phyloP scores from a whole-genome alignment of 2,329 filamentous ascomycete genomes.

The Trichoderma sp. region DNA sequence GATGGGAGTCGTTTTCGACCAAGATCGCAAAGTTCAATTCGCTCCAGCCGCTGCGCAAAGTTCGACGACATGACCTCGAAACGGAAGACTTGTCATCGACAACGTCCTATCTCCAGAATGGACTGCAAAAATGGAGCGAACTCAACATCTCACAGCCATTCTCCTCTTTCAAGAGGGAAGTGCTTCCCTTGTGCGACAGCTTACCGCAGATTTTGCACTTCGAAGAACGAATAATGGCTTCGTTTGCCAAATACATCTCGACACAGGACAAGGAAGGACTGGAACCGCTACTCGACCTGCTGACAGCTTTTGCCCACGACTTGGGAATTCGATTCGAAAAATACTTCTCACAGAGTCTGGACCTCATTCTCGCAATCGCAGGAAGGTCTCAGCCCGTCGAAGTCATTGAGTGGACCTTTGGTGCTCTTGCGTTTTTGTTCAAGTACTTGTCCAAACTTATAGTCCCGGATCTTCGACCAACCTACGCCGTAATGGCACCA shows the following conservation, averaged over 20 bases:
- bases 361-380: constrained; percentile 73
- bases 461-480: constrained; percentile 79
- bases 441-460: constrained; percentile 91
- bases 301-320: constrained; percentile 94
- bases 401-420: constrained; percentile 98
- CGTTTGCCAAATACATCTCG: constrained; percentile 73
- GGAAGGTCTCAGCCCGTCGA: constrained; percentile 74
- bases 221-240: constrained; percentile 77
- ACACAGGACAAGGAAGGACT: constrained; percentile 75
- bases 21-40: constrained; percentile 87
- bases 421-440: constrained; percentile 89
- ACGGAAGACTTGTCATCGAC: constrained; percentile 71
- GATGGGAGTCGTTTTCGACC: constrained; percentile 86
- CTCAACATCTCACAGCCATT: constrained; percentile 86
- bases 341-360: constrained; percentile 75
- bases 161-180: constrained; percentile 70
- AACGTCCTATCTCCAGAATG: constrained; percentile 83
- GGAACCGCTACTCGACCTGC: constrained; percentile 82
- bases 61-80: constrained; percentile 80
- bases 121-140: constrained; percentile 85
- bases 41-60: constrained; percentile 86
- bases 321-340: constrained; percentile 84
- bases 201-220: constrained; percentile 90
- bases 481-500: constrained; percentile 78
- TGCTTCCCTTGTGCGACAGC: constrained; percentile 78